phyloP scores from a whole-genome alignment of 768 basidiomycete species.

The Rhizopogon rudus region DNA sequence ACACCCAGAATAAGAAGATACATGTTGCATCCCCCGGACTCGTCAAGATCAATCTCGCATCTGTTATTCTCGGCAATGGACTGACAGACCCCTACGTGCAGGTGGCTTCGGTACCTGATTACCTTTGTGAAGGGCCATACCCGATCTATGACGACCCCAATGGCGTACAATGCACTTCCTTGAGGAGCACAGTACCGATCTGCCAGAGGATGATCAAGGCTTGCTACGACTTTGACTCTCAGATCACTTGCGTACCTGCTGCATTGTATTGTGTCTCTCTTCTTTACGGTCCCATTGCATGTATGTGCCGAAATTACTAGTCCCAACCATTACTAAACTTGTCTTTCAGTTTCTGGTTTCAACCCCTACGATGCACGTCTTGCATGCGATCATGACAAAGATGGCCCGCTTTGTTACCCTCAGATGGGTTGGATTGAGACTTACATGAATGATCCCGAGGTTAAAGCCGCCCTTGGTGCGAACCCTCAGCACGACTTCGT shows the following conservation, averaged over 20 bases:
- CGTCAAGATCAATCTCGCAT: conserved; percentile 73
- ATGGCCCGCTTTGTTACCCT: conserved; percentile 71
- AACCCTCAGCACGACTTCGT: conserved; percentile 53
- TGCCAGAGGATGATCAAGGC: conserved; percentile 70
- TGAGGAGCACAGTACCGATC: conserved; percentile 61
- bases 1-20: conserved; percentile 68
- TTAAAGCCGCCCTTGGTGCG: conserved; percentile 79
- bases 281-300: conserved; percentile 63
- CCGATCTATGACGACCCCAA: conserved; percentile 70
- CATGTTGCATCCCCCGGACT: conserved; percentile 39
- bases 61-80: conserved; percentile 85
- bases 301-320: conserved; percentile 35
- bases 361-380: conserved; percentile 89
- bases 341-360: conserved; percentile 50
- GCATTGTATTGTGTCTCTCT: conserved; percentile 75
- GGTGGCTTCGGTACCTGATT: conserved; percentile 77
- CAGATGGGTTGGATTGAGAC: conserved; percentile 86
- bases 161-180: conserved; percentile 58
- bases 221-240: conserved; percentile 61
- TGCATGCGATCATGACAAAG: conserved; percentile 64
- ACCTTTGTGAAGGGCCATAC: conserved; percentile 77
- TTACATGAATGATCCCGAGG: conserved; percentile 75
- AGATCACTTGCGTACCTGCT: conserved; percentile 70
- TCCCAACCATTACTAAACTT: not conserved
- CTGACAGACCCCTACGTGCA: conserved; percentile 81